Evolutionary conservation across 768 basidiomycete species (phyloP).

Genomic region (Gymnopilus dilepis): DNA sequence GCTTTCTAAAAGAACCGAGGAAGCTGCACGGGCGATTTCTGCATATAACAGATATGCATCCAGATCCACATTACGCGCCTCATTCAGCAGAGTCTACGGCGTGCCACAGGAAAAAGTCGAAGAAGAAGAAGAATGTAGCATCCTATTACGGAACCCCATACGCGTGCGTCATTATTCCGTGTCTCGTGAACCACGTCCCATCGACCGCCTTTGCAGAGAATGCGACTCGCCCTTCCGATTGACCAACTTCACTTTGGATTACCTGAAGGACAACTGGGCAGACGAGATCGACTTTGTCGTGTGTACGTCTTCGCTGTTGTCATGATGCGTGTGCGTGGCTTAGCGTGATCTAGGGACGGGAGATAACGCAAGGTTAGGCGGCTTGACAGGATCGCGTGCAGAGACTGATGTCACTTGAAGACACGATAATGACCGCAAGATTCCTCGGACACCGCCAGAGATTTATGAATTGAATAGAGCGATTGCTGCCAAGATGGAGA

Average conservation of each 20-base stretch:
- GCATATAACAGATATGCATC: slow-evolving; percentile 86
- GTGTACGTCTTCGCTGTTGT: slow-evolving; percentile 50
- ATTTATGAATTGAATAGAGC: slow-evolving; percentile 77
- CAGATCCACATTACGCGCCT: slow-evolving; percentile 67
- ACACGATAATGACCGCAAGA: slow-evolving; percentile 82
- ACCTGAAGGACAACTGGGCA: slow-evolving; percentile 78
- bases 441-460: slow-evolving; percentile 82
- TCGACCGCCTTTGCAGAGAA: slow-evolving; percentile 46
- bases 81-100: slow-evolving; percentile 60
- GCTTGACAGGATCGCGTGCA: slow-evolving; percentile 6
- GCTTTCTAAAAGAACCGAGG: slow-evolving; percentile 41
- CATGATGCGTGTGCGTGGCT: slow-evolving; percentile 1
- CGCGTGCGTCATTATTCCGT: slow-evolving; percentile 50
- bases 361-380: slow-evolving; percentile 66
- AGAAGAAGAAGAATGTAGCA: slow-evolving; percentile 55
- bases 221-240: slow-evolving; percentile 84
- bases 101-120: slow-evolving; percentile 71
- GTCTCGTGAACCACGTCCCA: slow-evolving; percentile 8
- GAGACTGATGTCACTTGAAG: slow-evolving; percentile 41
- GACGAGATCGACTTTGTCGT: slow-evolving; percentile 90
- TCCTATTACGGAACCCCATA: slow-evolving; percentile 72
- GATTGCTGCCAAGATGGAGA: slow-evolving; percentile 71
- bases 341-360: slow-evolving; percentile 63
- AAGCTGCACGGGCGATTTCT: slow-evolving; percentile 76
- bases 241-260: slow-evolving; percentile 84